Conservation (phyloP, 169 alveolate species). For the Plasmodium reichenowi region DNA sequence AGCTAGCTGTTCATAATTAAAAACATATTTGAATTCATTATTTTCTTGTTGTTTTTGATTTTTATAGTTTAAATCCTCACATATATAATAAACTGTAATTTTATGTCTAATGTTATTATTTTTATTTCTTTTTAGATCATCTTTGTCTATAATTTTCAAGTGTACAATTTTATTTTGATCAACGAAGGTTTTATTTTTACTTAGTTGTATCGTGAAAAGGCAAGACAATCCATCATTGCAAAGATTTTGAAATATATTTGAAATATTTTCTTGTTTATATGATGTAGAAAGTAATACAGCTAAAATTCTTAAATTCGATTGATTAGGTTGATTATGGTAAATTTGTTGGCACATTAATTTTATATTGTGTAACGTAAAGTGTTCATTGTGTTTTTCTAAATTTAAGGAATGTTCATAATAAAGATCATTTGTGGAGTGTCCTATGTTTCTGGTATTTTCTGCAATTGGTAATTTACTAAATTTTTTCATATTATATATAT, state of each 20-base stretch:
- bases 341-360: not conserved
- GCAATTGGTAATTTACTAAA: not conserved
- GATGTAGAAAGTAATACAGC: not conserved
- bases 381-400: not conserved
- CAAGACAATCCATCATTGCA: not conserved
- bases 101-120: not conserved
- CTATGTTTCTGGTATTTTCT: not conserved
- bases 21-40: not conserved
- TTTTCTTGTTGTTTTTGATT: not conserved
- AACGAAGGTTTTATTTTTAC: not conserved
- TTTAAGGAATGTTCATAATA: not conserved
- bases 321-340: not conserved
- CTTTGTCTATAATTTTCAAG: not conserved
- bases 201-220: not conserved
- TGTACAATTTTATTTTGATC: not conserved
- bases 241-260: not conserved
- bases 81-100: not conserved
- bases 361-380: not conserved
- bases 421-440: not conserved
- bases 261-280: not conserved
- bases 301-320: not conserved
- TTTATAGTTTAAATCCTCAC: not conserved
- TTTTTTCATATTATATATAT: no score
- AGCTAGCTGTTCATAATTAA: not conserved
- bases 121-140: not conserved